Percentiles rank a stretch among this genome's conserved stretches.
These are phyloP conservation scores for Ogataea neopini DNA, from an alignment of 805 yeast genomes.

Conservation along the genomic window DNA sequence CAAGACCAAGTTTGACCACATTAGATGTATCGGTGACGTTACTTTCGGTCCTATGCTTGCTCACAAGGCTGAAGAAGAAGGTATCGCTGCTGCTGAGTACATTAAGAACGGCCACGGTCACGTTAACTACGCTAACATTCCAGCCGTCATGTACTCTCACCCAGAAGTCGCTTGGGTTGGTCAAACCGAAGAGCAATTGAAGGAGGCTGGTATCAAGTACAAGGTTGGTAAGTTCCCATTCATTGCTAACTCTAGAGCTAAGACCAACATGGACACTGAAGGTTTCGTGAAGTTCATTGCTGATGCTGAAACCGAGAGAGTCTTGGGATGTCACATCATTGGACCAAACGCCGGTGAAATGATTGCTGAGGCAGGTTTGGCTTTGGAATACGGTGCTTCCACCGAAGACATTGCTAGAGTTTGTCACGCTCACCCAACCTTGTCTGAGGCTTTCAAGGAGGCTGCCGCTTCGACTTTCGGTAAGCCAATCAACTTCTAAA, in stretches of 20 bases:
- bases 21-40: slow-evolving; percentile 97
- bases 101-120: slow-evolving; percentile 94
- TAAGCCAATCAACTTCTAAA: slow-evolving; percentile 84
- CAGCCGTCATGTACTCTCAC: slow-evolving; percentile 98
- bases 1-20: slow-evolving; percentile 89
- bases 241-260: slow-evolving; percentile 98
- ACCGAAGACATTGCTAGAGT: slow-evolving; percentile 97
- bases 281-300: slow-evolving; percentile 95
- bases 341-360: slow-evolving; percentile 99
- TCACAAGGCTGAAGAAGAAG: slow-evolving; percentile 99
- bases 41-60: slow-evolving; percentile 99
- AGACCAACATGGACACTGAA: slow-evolving; percentile 95
- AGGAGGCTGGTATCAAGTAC: slow-evolving; percentile 88
- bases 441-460: slow-evolving; percentile 97
- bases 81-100: slow-evolving; percentile 96
- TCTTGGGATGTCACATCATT: slow-evolving; percentile 93
- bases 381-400: slow-evolving; percentile 97
- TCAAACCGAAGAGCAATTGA: slow-evolving; percentile 90
- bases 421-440: slow-evolving; percentile 98
- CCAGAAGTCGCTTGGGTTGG: slow-evolving; percentile 99
- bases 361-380: slow-evolving; percentile 98
- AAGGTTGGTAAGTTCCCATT: slow-evolving; percentile 98
- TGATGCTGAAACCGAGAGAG: slow-evolving; percentile 96
- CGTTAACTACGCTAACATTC: slow-evolving; percentile 96
- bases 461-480: slow-evolving; percentile 91